Conservation (phyloP, 371 early-diverging fungal species). For the Thermomucor indicae-seudaticae region DNA sequence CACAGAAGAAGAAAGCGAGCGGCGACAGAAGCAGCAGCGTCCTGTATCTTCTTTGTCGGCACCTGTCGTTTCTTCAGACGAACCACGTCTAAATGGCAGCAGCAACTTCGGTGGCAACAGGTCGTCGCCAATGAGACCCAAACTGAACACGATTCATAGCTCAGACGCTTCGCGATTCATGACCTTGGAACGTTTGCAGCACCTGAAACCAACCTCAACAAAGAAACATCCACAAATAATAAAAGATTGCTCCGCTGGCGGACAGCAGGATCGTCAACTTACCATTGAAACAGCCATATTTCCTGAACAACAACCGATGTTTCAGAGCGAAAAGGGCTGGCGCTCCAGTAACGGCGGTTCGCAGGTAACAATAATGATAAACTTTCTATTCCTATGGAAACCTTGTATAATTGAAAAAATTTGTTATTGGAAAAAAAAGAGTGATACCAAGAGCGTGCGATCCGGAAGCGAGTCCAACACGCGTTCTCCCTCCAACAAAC, state of each 20-base stretch:
- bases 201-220: slow-evolving; percentile 4
- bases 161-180: slow-evolving; percentile 32
- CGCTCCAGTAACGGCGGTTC: not conserved
- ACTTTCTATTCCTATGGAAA: not conserved
- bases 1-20: too few relatives aligned
- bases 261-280: slow-evolving; percentile 13
- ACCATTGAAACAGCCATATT: slow-evolving; percentile 23
- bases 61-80: too few relatives aligned
- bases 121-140: slow-evolving; percentile 12
- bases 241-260: not conserved
- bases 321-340: slow-evolving; percentile 1
- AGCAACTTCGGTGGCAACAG: too few relatives aligned
- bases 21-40: too few relatives aligned
- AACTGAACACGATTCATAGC: slow-evolving; percentile 28
- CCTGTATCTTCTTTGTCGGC: too few relatives aligned
- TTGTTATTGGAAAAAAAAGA: not conserved
- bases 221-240: slow-evolving; percentile 6
- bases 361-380: not conserved
- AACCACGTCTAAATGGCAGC: too few relatives aligned
- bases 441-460: slow-evolving; percentile 4
- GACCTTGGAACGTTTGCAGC: slow-evolving; percentile 23
- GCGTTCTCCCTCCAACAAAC: not conserved
- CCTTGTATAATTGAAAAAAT: not conserved
- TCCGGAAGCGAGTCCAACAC: slow-evolving; percentile 5
- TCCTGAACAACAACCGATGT: slow-evolving; percentile 15